Evolutionary conservation across 176 grass and related monocot genomes (phyloP), one percentile per base, ranked within the genome.

Genomic region (Bothriochloa decipiens): DNA sequence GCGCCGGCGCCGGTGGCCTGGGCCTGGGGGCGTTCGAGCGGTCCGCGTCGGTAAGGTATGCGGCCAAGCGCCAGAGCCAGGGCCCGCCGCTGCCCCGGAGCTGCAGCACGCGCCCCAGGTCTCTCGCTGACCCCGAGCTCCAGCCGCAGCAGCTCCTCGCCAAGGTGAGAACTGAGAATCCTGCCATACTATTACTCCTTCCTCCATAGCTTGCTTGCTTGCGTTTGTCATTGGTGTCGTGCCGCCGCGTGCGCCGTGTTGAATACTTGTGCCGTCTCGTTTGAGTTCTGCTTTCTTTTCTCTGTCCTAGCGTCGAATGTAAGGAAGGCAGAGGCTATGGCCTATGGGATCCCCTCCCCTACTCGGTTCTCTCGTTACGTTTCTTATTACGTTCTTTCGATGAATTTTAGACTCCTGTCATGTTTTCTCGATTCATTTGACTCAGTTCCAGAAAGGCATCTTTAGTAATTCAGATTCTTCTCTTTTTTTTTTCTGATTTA

Each of bases 81-180:
- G 87, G 79, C 42, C 89, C 41, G 85, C 77, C 85, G 77, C 88
- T 99, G 55, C 85, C 93, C 4, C 78, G 96, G 84, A 99, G 96
- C 89, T 90, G 87, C 80, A 99, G 96, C 88, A 90, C 93, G 57
- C 91, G 96, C 41, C 93, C 91, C 25, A 87, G 91, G 70, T 93
- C 86, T 23, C 78, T 93, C 17, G 84, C 93, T 23, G 96, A 99
- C 91, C 89, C 89, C 58, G 75, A 94, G 27, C 86, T 99, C 81
- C 85, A 92, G 74, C 96, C 91, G 43, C 91, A 92, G 78, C 89
- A 96, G 52, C 91, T 99, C 16, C 64, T 99, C 55, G 84, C 87
- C 86, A 91, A 96, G 96, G 96, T 99, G 15, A 70, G 65, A 37
- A n/a, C 27, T 99, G 15, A 70, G 65, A 37, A n/a, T 35, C 49